Conservation (phyloP, 306 rosid species). For the Luffa aegyptiaca region DNA sequence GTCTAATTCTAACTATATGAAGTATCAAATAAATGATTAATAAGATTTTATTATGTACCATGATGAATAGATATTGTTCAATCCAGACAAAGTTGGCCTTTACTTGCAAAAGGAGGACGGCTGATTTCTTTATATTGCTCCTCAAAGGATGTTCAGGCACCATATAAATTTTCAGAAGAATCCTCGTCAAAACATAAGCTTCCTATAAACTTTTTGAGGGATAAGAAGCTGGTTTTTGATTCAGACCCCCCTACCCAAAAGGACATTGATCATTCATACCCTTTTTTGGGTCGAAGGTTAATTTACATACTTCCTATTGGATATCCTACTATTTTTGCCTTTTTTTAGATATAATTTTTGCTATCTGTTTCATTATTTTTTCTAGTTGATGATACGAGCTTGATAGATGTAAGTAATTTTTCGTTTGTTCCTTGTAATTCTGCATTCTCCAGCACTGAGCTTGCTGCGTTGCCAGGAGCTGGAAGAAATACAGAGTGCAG, state of each 20-base stretch:
- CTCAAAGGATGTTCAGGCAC: conserved; percentile 39
- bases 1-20: neutral
- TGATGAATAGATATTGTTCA: conserved; percentile 26
- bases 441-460: conserved; percentile 40
- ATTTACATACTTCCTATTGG: neutral
- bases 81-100: conserved; percentile 26
- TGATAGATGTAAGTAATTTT: neutral
- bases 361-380: neutral
- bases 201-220: conserved; percentile 22
- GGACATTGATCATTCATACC: conserved; percentile 46
- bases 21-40: neutral
- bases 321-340: neutral
- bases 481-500: conserved; percentile 77
- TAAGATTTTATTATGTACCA: neutral
- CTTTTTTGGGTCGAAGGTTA: conserved; percentile 56
- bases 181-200: conserved; percentile 18
- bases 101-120: conserved; percentile 22
- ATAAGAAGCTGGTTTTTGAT: conserved; percentile 55
- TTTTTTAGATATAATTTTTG: neutral
- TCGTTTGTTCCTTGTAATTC: neutral
- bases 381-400: neutral
- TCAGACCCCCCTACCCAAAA: conserved; percentile 69
- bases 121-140: conserved; percentile 22
- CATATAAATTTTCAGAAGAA: conserved; percentile 30
- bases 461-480: conserved; percentile 68